A percentile compares a stretch with the other conserved stretches of the same genome.
These are phyloP conservation scores for Sclerotinia borealis DNA, from an alignment of 2,329 filamentous ascomycete genomes.

Conservation along the genomic window DNA sequence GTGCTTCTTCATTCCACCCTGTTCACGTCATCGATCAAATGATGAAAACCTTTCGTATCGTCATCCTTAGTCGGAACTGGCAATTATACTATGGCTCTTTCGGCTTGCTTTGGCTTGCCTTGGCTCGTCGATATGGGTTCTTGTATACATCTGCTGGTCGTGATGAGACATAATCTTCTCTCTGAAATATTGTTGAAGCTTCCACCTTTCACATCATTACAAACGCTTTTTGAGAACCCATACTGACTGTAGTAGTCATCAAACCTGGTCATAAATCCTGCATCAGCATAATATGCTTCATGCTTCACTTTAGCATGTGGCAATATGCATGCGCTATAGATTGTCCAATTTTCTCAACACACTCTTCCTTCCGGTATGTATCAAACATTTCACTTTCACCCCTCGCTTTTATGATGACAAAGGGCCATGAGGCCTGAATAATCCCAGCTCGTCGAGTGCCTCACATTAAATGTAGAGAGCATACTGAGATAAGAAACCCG, in stretches of 20 bases:
- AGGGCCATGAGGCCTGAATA: conserved; percentile 90
- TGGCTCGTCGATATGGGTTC: conserved; percentile 18
- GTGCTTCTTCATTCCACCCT: conserved; percentile 7
- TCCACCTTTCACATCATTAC: neutral
- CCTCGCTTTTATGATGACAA: conserved; percentile 82
- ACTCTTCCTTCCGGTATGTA: neutral
- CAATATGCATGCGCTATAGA: too few species aligned
- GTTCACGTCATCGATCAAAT: conserved; percentile 38
- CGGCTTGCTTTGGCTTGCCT: conserved; percentile 32
- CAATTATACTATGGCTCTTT: conserved; percentile 29
- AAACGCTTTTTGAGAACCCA: neutral
- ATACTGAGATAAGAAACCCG: conserved; percentile 70
- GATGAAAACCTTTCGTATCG: conserved; percentile 84
- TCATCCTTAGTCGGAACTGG: conserved; percentile 91
- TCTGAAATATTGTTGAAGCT: conserved; percentile 35
- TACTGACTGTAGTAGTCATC: neutral
- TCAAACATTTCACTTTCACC: neutral
- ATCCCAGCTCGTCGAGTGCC: conserved; percentile 99
- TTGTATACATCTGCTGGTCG: conserved; percentile 32
- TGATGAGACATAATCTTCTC: conserved; percentile 51
- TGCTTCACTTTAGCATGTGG: neutral
- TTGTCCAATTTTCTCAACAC: neutral
- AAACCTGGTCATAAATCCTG: neutral
- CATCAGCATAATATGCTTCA: neutral
- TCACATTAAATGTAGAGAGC: conserved; percentile 69